Conservation (phyloP, 495 filamentous ascomycete genomes). For the Xeromyces bisporus region DNA sequence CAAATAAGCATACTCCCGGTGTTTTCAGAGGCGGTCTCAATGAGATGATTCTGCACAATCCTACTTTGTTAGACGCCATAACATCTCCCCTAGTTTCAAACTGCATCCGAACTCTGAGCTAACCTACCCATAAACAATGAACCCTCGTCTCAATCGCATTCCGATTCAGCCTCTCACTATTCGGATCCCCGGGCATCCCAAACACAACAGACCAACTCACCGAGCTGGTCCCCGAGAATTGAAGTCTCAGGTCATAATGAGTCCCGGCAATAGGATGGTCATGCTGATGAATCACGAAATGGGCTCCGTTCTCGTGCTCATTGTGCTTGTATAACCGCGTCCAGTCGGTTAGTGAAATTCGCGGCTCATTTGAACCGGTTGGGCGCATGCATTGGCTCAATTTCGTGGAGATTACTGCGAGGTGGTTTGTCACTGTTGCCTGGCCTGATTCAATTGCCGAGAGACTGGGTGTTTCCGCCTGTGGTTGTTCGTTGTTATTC, state of each 20-base stretch:
- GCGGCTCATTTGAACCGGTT: conserved; percentile 9
- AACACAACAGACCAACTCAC: conserved; percentile 51
- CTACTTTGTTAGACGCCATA: not conserved
- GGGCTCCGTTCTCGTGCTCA: conserved; percentile 29
- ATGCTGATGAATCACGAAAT: conserved; percentile 54
- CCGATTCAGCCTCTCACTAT: conserved; percentile 36
- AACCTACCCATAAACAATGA: conserved; percentile 46
- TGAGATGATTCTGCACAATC: conserved; percentile 40
- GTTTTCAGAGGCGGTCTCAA: conserved; percentile 40
- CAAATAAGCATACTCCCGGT: conserved; percentile 53
- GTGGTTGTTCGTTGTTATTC: too few relatives aligned
- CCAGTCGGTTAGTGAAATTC: conserved; percentile 30
- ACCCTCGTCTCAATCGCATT: conserved; percentile 53
- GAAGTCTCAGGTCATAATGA: conserved; percentile 49
- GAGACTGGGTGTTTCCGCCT: conserved; percentile 8
- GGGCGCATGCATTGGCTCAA: conserved; percentile 13
- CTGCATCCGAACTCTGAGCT: not conserved
- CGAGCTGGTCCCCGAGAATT: conserved; percentile 47
- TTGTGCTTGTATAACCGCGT: conserved; percentile 35
- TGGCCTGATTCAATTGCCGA: conserved; percentile 43
- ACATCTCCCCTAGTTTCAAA: not conserved
- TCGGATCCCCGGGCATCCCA: conserved; percentile 46
- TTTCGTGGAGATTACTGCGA: conserved; percentile 31
- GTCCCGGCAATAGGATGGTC: conserved; percentile 49
- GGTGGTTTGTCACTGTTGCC: conserved; percentile 33